These are phyloP conservation scores for Leptographium procerum DNA, from an alignment of 2,329 filamentous ascomycete species.

Conservation along the genomic window DNA sequence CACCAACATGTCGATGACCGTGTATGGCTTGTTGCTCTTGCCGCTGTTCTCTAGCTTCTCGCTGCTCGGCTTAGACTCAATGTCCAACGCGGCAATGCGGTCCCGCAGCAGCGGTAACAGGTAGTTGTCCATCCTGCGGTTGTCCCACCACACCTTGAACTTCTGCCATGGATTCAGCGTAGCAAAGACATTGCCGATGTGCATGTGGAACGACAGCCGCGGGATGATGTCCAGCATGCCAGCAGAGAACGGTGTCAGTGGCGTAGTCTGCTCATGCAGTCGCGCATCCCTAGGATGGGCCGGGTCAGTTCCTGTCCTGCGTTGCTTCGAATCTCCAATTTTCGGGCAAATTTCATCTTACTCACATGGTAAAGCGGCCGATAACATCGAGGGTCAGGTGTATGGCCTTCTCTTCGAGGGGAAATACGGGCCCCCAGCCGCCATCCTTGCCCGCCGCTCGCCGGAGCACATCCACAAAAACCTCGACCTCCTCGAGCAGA, in stretches of 20 bases:
- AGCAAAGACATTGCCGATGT: slow-evolving; percentile 12
- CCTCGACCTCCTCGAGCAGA: slow-evolving; percentile 19
- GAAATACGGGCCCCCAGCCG: slow-evolving; percentile 12
- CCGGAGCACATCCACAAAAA: slow-evolving; percentile 16
- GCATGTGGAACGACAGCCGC: slow-evolving; percentile 2
- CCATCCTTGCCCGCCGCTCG: slow-evolving; percentile 12
- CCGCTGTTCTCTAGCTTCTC: not conserved
- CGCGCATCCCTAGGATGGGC: not conserved
- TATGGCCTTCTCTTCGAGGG: slow-evolving; percentile 13
- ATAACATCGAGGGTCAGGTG: slow-evolving; percentile 17
- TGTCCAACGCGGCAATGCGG: slow-evolving; percentile 12
- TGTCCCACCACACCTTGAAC: slow-evolving; percentile 21
- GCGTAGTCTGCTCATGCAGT: slow-evolving; percentile 6
- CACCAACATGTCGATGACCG: slow-evolving; percentile 19
- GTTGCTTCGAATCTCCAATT: not conserved
- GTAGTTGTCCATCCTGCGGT: slow-evolving; percentile 16
- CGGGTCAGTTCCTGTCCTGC: not conserved
- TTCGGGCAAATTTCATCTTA: not conserved
- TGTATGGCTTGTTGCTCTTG: slow-evolving; percentile 8
- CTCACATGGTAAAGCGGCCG: slow-evolving; percentile 13
- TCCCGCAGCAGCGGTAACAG: slow-evolving; percentile 18
- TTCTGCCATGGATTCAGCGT: slow-evolving; percentile 18
- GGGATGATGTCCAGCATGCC: slow-evolving; percentile 8
- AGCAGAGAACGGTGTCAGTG: slow-evolving; percentile 4
- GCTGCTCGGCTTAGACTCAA: not conserved